Percentiles rank a stretch among this genome's conserved stretches.
These are phyloP conservation scores for Massariosphaeria phaeospora DNA, from an alignment of 495 filamentous ascomycete species.

Conservation along the genomic window DNA sequence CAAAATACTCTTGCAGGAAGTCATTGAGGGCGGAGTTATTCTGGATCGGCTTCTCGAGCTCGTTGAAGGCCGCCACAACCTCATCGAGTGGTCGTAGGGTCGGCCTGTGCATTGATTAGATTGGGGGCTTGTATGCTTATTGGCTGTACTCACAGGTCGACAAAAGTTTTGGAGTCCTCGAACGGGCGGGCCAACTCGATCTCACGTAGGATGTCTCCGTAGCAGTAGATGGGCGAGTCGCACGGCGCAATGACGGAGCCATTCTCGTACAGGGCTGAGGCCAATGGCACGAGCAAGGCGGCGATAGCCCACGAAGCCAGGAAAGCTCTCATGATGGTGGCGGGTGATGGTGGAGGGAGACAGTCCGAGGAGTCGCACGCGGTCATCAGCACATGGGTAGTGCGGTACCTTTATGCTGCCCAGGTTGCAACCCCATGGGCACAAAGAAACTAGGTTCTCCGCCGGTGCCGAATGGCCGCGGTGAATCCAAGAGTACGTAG, in stretches of 20 bases:
- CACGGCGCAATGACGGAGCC: conserved; percentile 34
- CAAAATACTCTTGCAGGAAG: conserved; percentile 33
- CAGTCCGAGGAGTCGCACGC: too few species aligned
- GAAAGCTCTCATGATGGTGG: background rate
- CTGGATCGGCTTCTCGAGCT: conserved; percentile 26
- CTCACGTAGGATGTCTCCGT: conserved; percentile 30
- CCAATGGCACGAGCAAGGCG: conserved; percentile 15
- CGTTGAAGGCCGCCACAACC: conserved; percentile 31
- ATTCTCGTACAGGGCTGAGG: conserved; percentile 25
- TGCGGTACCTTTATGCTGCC: too few species aligned
- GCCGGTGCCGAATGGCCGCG: too few species aligned
- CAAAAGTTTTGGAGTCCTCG: conserved; percentile 35
- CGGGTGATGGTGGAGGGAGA: too few species aligned
- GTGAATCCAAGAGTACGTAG: too few species aligned
- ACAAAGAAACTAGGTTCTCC: too few species aligned
- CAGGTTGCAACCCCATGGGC: too few species aligned
- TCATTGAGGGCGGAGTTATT: conserved; percentile 33
- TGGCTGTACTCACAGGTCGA: conserved; percentile 26
- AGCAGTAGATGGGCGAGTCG: conserved; percentile 35
- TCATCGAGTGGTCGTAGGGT: conserved; percentile 32
- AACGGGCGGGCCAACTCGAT: conserved; percentile 35
- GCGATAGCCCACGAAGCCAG: background rate
- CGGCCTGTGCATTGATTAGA: conserved; percentile 14
- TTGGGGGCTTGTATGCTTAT: background rate
- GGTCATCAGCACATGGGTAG: too few species aligned